A percentile compares a stretch with the other conserved stretches of the same genome.
Conservation (phyloP, 306 rosid genomes). For the Malus sieversii region DNA sequence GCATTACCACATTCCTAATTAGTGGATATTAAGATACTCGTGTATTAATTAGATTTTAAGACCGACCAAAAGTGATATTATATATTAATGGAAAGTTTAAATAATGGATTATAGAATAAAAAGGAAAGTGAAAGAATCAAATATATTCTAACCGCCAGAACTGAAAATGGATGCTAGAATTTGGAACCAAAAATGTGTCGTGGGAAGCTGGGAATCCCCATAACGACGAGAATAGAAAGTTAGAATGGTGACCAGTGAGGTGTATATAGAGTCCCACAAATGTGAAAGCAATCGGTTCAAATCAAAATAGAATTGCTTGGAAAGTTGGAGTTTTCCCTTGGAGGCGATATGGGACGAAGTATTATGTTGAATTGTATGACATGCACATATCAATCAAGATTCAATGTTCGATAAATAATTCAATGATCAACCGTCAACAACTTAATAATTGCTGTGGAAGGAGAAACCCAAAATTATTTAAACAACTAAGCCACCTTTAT, state of each 20-base stretch:
- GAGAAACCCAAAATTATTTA: neutral
- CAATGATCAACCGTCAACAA: neutral
- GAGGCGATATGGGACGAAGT: neutral
- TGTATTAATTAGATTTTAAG: too few species aligned
- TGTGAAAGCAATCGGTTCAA: neutral
- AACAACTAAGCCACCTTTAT: neutral
- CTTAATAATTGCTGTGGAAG: neutral
- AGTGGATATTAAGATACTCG: neutral
- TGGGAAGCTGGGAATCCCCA: neutral
- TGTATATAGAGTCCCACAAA: neutral
- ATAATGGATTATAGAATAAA: neutral
- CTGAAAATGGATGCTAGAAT: neutral
- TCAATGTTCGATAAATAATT: too few species aligned
- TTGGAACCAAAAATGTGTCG: neutral
- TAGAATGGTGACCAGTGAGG: neutral
- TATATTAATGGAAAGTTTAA: too few species aligned
- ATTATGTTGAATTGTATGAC: too few species aligned
- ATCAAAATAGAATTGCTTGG: neutral
- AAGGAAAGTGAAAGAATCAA: neutral
- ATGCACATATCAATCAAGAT: neutral
- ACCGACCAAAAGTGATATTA: too few species aligned
- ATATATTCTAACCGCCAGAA: neutral
- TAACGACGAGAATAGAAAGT: too few species aligned
- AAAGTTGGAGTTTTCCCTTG: neutral
- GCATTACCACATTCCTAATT: too few species aligned